Percentiles rank a stretch among this genome's conserved stretches.
Conservation (phyloP, 768 basidiomycete genomes). For the Suillus clintonianus region DNA sequence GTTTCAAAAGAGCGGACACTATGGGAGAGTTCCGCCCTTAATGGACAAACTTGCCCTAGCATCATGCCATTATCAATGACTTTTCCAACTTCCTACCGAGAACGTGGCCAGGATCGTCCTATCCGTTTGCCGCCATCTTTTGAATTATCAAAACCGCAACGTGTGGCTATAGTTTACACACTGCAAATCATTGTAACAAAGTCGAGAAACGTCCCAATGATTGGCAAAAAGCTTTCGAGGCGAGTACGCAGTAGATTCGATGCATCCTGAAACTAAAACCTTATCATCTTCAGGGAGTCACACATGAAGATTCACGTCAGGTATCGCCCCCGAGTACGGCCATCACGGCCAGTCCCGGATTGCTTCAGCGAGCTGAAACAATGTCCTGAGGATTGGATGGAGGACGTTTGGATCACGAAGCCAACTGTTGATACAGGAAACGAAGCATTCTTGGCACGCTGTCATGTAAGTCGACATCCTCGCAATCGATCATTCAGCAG, state of each 20-base stretch:
- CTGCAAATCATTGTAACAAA: constrained; percentile 27
- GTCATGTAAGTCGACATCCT: constrained; percentile 25
- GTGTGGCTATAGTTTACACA: constrained; percentile 25
- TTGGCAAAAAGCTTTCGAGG: constrained; percentile 4
- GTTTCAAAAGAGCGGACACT: constrained; percentile 25
- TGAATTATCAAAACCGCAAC: constrained; percentile 24
- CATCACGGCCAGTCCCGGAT: constrained; percentile 28
- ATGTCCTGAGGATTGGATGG: constrained; percentile 34
- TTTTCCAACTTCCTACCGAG: constrained; percentile 29
- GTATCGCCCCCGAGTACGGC: constrained; percentile 33
- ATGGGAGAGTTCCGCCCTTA: constrained; percentile 20
- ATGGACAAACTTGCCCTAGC: constrained; percentile 23
- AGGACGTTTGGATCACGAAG: constrained; percentile 32
- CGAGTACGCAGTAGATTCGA: neutral
- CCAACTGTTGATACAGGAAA: constrained; percentile 6
- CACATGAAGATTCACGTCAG: constrained; percentile 23
- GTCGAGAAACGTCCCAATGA: constrained; percentile 9
- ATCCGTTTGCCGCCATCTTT: constrained; percentile 33
- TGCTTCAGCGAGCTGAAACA: constrained; percentile 26
- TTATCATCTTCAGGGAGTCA: constrained; percentile 18
- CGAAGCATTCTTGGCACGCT: constrained; percentile 22
- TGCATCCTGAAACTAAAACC: constrained; percentile 4
- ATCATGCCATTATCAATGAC: constrained; percentile 30
- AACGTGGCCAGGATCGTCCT: constrained; percentile 17
- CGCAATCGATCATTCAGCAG: too few species aligned